Evolutionary conservation across 1,139 yeast genomes (phyloP).

Genomic region (Saccharomyces hybrid): DNA sequence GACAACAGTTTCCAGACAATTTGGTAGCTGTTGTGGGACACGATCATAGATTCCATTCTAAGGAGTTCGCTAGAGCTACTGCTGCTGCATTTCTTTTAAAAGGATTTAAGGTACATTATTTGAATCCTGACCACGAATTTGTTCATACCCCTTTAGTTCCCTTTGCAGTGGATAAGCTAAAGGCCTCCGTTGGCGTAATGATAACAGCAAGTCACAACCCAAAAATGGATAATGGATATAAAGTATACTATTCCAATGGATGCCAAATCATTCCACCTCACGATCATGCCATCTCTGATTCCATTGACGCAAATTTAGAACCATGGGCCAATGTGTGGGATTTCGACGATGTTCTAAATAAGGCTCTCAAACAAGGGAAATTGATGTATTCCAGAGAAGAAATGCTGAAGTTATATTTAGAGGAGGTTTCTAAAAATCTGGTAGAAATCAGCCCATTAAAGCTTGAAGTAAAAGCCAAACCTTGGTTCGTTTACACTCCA

Average conservation of each 20-base stretch:
- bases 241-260: conserved; percentile 88
- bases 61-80: conserved; percentile 69
- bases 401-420: conserved; percentile 28
- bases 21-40: conserved; percentile 73
- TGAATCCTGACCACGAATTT: conserved; percentile 40
- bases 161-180: conserved; percentile 57
- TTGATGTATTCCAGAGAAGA: conserved; percentile 32
- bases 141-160: conserved; percentile 95
- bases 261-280: conserved; percentile 95
- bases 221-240: conserved; percentile 87
- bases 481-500: conserved; percentile 73
- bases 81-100: conserved; percentile 63
- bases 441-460: conserved; percentile 16
- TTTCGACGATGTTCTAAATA: conserved; percentile 33
- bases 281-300: conserved; percentile 61
- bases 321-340: conserved; percentile 58
- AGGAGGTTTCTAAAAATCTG: conserved; percentile 9
- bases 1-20: conserved; percentile 31
- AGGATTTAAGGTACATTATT: conserved; percentile 62
- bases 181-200: conserved; percentile 84
- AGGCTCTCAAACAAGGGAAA: conserved; percentile 16
- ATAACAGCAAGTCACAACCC: conserved; percentile 97
- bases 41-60: conserved; percentile 82
- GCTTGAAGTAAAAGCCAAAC: conserved; percentile 21
- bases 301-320: conserved; percentile 50